Evolutionary conservation across 352 stramenopile species (phyloP), one percentile per base, ranked within the genome.

Genomic region (Phytophthora macrochlamydospora): DNA sequence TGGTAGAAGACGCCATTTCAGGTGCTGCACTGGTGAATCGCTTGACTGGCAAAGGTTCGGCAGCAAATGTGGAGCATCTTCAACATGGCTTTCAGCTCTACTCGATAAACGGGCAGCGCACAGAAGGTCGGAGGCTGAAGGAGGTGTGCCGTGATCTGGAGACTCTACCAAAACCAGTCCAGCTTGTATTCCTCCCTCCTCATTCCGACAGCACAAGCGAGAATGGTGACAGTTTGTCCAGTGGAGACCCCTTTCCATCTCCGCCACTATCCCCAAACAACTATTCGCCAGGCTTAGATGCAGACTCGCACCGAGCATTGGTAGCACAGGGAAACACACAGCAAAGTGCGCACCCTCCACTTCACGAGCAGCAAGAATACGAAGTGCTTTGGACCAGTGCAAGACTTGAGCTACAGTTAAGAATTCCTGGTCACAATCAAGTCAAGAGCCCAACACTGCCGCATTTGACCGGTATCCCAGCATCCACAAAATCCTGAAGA

Each of bases 41-140:
- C 12, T 74, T 92, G 51, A 92, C 84, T n/a, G 81, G 81, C n/a
- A 87, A 87, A 58, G 81, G 84, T 0, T 74, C 62, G 0, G 73
- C 79, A 2, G 43, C 40, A 2, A 76, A 77, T 7, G 65, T 92
- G 14, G 74, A 83, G 9, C 56, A 50, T 0, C 46, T 92, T 7
- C 62, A 79, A 8, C 69, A 83, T 33, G 84, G 81, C 3, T 82
- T 71, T 54, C 51, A 76, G 13, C 73, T 92, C 2, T 64, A 73
- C 8, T 79, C 78, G 7, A 77, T 92, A 32, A 91, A 92, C 43
- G 78, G 79, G 5, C 32, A 63, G 31, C 66, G 57, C 44, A 78
- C 72, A 7, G 65, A 73, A 12, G 56, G 60, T 5, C 46, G 38
- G 2, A 30, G 33, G 29, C 73, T 92, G n/a, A 30, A 71, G n/a